Conservation (phyloP, 2,329 filamentous ascomycete species). For the Juglanconis oblonga region DNA sequence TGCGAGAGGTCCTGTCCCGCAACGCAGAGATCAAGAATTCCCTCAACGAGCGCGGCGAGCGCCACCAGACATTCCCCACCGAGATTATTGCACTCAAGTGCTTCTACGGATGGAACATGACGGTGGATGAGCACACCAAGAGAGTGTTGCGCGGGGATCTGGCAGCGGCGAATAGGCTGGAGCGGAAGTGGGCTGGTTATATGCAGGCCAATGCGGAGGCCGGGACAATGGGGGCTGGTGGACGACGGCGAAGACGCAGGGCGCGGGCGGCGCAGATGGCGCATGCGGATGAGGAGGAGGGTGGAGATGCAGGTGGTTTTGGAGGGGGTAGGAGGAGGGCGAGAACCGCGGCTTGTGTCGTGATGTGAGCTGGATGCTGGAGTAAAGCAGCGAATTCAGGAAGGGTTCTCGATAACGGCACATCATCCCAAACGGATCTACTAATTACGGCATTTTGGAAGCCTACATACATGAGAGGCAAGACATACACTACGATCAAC, state of each 20-base stretch:
- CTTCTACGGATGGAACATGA: slow-evolving; percentile 94
- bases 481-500: background rate
- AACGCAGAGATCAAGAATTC: slow-evolving; percentile 71
- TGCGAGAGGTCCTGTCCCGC: slow-evolving; percentile 79
- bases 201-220: slow-evolving; percentile 92
- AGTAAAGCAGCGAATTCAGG: no score
- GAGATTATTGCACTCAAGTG: slow-evolving; percentile 87
- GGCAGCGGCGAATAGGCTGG: slow-evolving; percentile 70
- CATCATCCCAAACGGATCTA: no score
- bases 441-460: background rate
- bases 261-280: slow-evolving; percentile 78
- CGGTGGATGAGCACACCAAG: slow-evolving; percentile 89
- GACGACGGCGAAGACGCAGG: slow-evolving; percentile 68
- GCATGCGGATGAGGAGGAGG: slow-evolving; percentile 79
- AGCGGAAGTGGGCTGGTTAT: slow-evolving; percentile 88
- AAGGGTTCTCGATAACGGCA: no score
- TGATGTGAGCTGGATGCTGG: slow-evolving; percentile 21
- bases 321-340: slow-evolving; percentile 56
- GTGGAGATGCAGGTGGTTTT: slow-evolving; percentile 50
- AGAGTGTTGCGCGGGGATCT: slow-evolving; percentile 77
- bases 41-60: slow-evolving; percentile 3
- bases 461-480: background rate
- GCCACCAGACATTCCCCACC: slow-evolving; percentile 55
- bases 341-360: slow-evolving; percentile 22
- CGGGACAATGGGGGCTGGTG: slow-evolving; percentile 62